A percentile compares a stretch with the other conserved stretches of the same genome.
Conservation (phyloP, 148 eudicot genomes). For the Camellia japonica region DNA sequence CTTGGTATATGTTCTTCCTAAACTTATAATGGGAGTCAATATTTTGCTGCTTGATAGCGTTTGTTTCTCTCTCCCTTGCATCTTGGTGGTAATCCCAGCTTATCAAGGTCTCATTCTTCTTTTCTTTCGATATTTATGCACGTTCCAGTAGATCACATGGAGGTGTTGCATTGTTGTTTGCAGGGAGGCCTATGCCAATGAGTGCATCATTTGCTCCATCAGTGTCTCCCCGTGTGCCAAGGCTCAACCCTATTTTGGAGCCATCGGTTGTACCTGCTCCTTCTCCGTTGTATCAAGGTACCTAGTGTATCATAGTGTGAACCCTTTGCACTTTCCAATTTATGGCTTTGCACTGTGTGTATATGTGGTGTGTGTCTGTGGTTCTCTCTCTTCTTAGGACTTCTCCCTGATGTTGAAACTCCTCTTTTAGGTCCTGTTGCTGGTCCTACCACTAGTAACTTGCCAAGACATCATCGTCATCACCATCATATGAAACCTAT, state of each 20-base stretch:
- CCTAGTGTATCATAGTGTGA: slow-evolving; percentile 2
- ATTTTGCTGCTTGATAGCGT: neutral
- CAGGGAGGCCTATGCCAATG: slow-evolving; percentile 38
- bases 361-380: neutral
- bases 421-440: slow-evolving; percentile 46
- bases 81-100: neutral
- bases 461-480: slow-evolving; percentile 40
- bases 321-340: neutral
- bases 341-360: slow-evolving; percentile 12
- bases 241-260: slow-evolving; percentile 30
- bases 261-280: slow-evolving; percentile 50
- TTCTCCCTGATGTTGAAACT: slow-evolving; percentile 3
- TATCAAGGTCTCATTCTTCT: neutral
- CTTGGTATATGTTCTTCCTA: neutral
- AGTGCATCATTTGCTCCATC: slow-evolving; percentile 33
- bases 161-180: neutral
- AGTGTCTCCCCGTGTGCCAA: slow-evolving; percentile 17
- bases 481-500: slow-evolving; percentile 34
- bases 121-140: neutral
- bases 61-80: neutral
- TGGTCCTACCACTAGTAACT: slow-evolving; percentile 35
- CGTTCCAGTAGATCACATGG: neutral
- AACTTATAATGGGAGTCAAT: neutral
- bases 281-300: slow-evolving; percentile 67
- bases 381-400: neutral